These are phyloP conservation scores for Leptographium radiaticola DNA, from an alignment of 2,329 filamentous ascomycete genomes.

Conservation along the genomic window DNA sequence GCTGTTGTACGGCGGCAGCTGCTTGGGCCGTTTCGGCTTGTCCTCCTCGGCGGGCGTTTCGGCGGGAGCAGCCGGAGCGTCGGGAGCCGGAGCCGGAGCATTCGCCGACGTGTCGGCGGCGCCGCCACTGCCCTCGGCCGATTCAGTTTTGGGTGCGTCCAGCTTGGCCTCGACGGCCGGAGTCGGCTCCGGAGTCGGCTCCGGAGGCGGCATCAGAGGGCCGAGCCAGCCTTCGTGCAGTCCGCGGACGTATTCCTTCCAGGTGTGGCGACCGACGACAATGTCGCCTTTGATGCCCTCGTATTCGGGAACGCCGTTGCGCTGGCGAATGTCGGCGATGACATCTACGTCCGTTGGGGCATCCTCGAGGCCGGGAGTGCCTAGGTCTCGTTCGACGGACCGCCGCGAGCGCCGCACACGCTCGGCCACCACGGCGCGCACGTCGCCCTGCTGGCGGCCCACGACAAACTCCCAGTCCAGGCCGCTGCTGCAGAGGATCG, in stretches of 20 bases:
- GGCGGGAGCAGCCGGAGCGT: constrained; percentile 34
- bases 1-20: constrained; percentile 61
- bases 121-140: constrained; percentile 27
- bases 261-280: constrained; percentile 79
- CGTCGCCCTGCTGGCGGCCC: constrained; percentile 82
- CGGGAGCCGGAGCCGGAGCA: constrained; percentile 36
- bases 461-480: constrained; percentile 95
- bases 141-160: too few species aligned
- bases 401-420: constrained; percentile 62
- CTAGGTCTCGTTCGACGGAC: constrained; percentile 34
- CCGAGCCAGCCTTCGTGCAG: constrained; percentile 95
- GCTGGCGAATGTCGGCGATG: constrained; percentile 49
- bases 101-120: constrained; percentile 26
- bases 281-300: constrained; percentile 70
- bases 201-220: constrained; percentile 52
- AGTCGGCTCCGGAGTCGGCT: constrained; percentile 17
- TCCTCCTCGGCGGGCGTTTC: constrained; percentile 32
- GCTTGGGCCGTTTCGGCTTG: constrained; percentile 45
- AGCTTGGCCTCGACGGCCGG: constrained; percentile 8
- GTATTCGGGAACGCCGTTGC: constrained; percentile 56
- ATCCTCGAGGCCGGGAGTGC: constrained; percentile 27
- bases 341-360: constrained; percentile 43
- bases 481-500: constrained; percentile 75
- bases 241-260: constrained; percentile 94
- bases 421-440: constrained; percentile 76